phyloP scores from a whole-genome alignment of 2,329 filamentous ascomycete genomes.

The Penicillium digitatum region DNA sequence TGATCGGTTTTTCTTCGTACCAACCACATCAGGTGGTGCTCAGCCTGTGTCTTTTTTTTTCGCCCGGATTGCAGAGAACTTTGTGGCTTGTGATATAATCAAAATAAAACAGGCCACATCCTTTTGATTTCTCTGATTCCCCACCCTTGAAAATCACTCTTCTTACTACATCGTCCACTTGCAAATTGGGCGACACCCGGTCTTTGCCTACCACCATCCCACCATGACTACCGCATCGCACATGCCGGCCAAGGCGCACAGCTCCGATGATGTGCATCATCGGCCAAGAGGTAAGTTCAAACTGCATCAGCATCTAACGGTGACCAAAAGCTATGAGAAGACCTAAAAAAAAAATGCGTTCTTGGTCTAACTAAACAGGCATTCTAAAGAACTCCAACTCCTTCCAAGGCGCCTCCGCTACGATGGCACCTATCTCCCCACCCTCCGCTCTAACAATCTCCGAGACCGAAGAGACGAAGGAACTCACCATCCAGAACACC shows the following conservation, averaged over 20 bases:
- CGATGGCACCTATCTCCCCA: slow-evolving; percentile 35
- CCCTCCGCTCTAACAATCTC: slow-evolving; percentile 36
- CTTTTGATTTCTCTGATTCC: slow-evolving; percentile 6
- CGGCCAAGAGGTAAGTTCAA: slow-evolving; percentile 40
- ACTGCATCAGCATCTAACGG: not conserved
- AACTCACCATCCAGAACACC: slow-evolving; percentile 90
- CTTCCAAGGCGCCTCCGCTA: slow-evolving; percentile 55
- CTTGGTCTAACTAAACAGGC: slow-evolving; percentile 50
- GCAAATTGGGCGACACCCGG: slow-evolving; percentile 15
- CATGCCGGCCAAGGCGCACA: slow-evolving; percentile 32
- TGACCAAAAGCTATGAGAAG: not conserved
- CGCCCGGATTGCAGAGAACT: slow-evolving; percentile 1
- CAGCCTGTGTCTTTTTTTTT: slow-evolving; percentile 5
- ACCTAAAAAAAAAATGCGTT: not conserved
- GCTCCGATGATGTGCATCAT: slow-evolving; percentile 33
- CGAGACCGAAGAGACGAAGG: slow-evolving; percentile 63
- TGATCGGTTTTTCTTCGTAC: not conserved
- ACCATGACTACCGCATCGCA: slow-evolving; percentile 24
- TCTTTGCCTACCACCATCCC: slow-evolving; percentile 1
- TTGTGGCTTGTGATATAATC: slow-evolving; percentile 2
- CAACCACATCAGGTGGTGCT: slow-evolving; percentile 1
- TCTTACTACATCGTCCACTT: slow-evolving; percentile 17
- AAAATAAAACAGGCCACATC: slow-evolving; percentile 3
- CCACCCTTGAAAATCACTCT: slow-evolving; percentile 3
- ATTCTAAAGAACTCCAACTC: slow-evolving; percentile 85